Evolutionary conservation across 192 early-diverging fungal genomes (phyloP).

Genomic region (Pilobolus umbonatus): DNA sequence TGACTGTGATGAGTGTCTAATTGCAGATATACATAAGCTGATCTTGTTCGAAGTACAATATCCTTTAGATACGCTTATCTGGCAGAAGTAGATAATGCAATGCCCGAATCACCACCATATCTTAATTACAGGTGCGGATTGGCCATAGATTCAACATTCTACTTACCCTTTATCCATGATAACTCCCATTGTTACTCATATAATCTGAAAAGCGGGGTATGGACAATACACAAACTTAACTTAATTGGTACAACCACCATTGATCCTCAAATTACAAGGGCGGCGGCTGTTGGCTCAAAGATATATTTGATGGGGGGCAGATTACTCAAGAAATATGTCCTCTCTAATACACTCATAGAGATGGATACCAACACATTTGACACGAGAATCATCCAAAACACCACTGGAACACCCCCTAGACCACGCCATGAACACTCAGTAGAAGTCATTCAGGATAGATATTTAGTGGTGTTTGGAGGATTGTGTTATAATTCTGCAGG

Average conservation of each 20-base stretch:
- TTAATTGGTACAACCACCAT: constrained; percentile 1
- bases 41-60: constrained; percentile 3
- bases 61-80: constrained; percentile 1
- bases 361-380: constrained; percentile 16
- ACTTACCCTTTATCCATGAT: constrained; percentile 24
- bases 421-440: constrained; percentile 32
- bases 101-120: not conserved
- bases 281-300: constrained; percentile 13
- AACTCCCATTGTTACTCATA: constrained; percentile 19
- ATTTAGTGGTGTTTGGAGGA: constrained; percentile 32
- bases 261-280: constrained; percentile 21
- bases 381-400: constrained; percentile 6
- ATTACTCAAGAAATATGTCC: constrained; percentile 16
- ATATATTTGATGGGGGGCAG: constrained; percentile 29
- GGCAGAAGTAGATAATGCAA: not conserved
- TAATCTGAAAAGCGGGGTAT: constrained; percentile 20
- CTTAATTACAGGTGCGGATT: constrained; percentile 21
- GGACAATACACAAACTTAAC: constrained; percentile 13
- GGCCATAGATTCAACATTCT: constrained; percentile 15
- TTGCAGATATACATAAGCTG: not conserved
- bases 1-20: not conserved
- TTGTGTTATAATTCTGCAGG: constrained; percentile 33
- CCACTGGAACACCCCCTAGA: constrained; percentile 21
- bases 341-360: constrained; percentile 20
- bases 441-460: constrained; percentile 20